Evolutionary conservation across 148 eudicot species (phyloP), one percentile per base, ranked within the genome.

Genomic region (Nepenthes mirabilis): DNA sequence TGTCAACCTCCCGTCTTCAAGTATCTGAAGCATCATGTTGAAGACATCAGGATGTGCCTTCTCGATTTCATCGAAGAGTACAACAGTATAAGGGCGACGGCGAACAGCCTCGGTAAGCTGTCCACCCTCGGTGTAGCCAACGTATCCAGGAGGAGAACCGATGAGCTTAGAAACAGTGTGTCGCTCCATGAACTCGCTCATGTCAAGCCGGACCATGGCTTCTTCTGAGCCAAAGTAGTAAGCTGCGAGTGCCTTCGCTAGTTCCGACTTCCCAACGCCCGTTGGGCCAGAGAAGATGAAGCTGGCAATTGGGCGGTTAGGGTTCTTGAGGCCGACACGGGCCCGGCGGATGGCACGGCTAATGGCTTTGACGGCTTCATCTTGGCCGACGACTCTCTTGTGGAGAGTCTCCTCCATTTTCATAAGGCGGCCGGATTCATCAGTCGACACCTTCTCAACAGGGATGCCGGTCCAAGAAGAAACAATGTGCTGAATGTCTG

Each of bases 251-350:
- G 61, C 33, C 9, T 66, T 66, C n/a, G 70, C 58, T 7, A 67
- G 52, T 14, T 59, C 58, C 2, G 70, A 59, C 23, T 67, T 60
- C 3, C 64, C 70, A 0, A 67, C 70, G 7, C 70, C 70, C 1
- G 70, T 71, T 1, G 70, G 75, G 1, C 75, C 75, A 9, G 62
- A 49, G 37, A 71, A 71, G 53, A 71, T 47, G 58, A 71, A 71
- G 65, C 66, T 71, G 45, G 75, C 75, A 12, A 71, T 49, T 1
- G 75, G 70, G 47, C 75, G 70, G 57, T 35, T 60, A 6, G 66
- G 65, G 14, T 71, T 60, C 60, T 59, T 71, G 43, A 71, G 61
- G 56, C 75, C 75, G 2, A 61, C 70, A 55, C 70, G 67, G 40
- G 70, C 70, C 34, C 66, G 54, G 12, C 70, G 70, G 52, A 71